Evolutionary conservation across 164 flowering plant genomes (phyloP).

Genomic region (Cinnamomum chago): DNA sequence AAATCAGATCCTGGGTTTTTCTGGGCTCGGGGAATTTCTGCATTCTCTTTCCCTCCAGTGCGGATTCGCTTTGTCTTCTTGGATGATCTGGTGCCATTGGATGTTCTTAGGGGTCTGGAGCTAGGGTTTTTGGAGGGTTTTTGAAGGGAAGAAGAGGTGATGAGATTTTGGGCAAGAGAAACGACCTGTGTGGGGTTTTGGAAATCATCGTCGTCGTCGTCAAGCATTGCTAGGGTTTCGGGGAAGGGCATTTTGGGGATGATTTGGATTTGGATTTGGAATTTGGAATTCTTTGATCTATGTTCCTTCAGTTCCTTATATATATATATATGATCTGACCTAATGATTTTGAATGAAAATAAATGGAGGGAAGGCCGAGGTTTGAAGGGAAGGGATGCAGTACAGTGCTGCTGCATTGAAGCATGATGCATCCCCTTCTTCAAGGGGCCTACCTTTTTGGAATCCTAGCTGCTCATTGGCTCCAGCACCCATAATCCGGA

Average conservation of each 20-base stretch:
- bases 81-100: slow-evolving; percentile 17
- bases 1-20: not conserved
- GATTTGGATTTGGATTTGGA: not conserved
- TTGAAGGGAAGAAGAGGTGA: slow-evolving; percentile 4
- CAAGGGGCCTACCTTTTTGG: too few relatives aligned
- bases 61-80: slow-evolving; percentile 25
- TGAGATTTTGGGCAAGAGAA: slow-evolving; percentile 16
- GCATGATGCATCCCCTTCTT: too few relatives aligned
- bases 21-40: not conserved
- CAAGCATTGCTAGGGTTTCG: slow-evolving; percentile 4
- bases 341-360: not conserved
- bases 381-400: too few relatives aligned
- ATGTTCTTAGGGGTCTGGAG: slow-evolving; percentile 28
- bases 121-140: slow-evolving; percentile 7
- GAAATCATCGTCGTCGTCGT: slow-evolving; percentile 33
- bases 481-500: too few relatives aligned
- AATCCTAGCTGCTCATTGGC: too few relatives aligned
- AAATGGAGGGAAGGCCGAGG: not conserved
- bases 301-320: not conserved
- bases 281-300: not conserved
- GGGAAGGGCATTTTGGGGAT: not conserved
- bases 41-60: slow-evolving; percentile 35
- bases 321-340: not conserved
- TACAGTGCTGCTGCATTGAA: too few relatives aligned
- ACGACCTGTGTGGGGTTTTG: slow-evolving; percentile 22